Evolutionary conservation across 805 yeast genomes (phyloP).

Genomic region (Wickerhamiella dianesei): DNA sequence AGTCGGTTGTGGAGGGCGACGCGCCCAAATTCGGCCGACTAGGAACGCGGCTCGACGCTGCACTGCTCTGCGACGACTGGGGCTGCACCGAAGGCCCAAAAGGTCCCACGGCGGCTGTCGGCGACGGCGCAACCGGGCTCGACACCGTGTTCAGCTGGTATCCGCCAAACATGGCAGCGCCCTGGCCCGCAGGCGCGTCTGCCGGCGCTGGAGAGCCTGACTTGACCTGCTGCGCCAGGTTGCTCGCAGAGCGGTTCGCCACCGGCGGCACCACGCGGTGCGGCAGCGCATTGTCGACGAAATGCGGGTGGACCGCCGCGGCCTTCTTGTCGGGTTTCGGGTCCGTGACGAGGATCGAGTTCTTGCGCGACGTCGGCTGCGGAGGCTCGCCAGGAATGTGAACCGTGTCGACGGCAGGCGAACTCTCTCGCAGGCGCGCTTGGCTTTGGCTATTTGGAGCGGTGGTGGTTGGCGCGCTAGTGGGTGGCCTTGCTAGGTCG

Average conservation of each 20-base stretch:
- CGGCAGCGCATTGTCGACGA: conserved; percentile 14
- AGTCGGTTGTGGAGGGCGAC: conserved; percentile 1
- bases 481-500: no score
- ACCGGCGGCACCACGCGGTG: conserved; percentile 4
- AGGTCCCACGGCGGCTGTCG: neutral
- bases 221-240: neutral
- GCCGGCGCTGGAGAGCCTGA: neutral
- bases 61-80: neutral
- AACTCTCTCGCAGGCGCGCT: no score
- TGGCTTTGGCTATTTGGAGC: no score
- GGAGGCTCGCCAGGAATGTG: neutral
- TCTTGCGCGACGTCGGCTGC: conserved; percentile 12
- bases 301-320: conserved; percentile 18
- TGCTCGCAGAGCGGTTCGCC: neutral
- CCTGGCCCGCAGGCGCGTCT: neutral
- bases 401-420: neutral
- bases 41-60: neutral
- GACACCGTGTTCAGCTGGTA: neutral
- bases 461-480: no score
- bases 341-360: conserved; percentile 18
- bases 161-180: neutral
- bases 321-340: conserved; percentile 6
- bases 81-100: no score
- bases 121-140: neutral
- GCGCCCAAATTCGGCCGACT: neutral